Conservation (phyloP, 768 basidiomycete genomes). For the Gloeophyllum trabeum region DNA sequence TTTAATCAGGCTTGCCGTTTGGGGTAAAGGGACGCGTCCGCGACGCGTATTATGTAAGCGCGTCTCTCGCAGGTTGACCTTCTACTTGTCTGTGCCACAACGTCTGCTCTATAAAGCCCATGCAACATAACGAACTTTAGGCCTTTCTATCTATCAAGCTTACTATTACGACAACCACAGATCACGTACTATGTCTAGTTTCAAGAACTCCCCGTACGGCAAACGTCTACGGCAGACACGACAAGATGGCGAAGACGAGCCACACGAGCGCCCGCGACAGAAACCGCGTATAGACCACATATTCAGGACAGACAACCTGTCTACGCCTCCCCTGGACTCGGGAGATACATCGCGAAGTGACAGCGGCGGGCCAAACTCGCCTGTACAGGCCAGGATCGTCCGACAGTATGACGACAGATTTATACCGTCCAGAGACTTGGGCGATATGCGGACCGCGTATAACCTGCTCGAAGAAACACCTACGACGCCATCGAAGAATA, state of each 20-base stretch:
- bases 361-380: too few species aligned
- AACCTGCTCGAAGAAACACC: conserved; percentile 43
- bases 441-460: conserved; percentile 52
- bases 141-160: too few species aligned
- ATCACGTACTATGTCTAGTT: conserved; percentile 48
- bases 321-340: conserved; percentile 47
- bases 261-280: conserved; percentile 36
- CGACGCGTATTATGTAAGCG: too few species aligned
- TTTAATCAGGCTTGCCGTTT: too few species aligned
- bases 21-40: too few species aligned
- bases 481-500: conserved; percentile 25
- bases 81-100: too few species aligned
- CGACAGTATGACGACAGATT: conserved; percentile 43
- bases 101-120: too few species aligned
- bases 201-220: conserved; percentile 80
- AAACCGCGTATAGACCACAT: conserved; percentile 41
- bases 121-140: too few species aligned
- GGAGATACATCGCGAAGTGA: conserved; percentile 44
- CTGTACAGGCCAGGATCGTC: too few species aligned
- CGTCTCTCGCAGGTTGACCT: too few species aligned
- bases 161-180: too few species aligned
- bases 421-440: conserved; percentile 47
- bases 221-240: conserved; percentile 71
- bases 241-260: conserved; percentile 45
- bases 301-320: conserved; percentile 29